Percentiles rank a stretch among this genome's conserved stretches.
Evolutionary conservation across 2,329 filamentous ascomycete genomes (phyloP).

Genomic region (Fusarium pininemorale): DNA sequence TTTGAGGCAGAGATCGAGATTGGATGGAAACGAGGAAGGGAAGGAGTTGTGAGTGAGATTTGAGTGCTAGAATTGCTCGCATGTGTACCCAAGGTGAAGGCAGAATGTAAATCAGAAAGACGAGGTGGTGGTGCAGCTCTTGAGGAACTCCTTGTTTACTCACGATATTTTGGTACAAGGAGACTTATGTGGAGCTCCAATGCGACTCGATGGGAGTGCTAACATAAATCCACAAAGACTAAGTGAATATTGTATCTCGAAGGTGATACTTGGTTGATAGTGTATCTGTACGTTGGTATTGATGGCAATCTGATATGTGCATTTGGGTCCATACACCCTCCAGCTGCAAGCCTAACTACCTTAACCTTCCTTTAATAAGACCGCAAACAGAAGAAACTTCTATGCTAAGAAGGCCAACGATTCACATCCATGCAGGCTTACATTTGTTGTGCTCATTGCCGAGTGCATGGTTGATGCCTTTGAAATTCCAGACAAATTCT

Average conservation of each 20-base stretch:
- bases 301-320: background rate
- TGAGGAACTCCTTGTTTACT: background rate
- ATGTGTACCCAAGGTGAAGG: background rate
- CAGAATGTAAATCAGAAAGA: background rate
- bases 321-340: accelerated
- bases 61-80: background rate
- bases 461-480: background rate
- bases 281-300: background rate
- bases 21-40: accelerated
- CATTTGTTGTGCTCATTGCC: background rate
- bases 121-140: background rate
- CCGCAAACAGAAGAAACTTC: accelerated
- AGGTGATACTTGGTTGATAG: background rate
- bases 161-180: accelerated
- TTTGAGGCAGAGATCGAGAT: background rate
- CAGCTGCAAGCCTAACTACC: accelerated
- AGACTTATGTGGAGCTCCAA: background rate
- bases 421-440: too few species aligned
- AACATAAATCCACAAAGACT: accelerated
- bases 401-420: accelerated
- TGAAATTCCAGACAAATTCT: background rate
- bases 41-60: accelerated
- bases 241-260: background rate
- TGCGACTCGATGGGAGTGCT: accelerated
- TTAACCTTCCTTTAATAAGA: accelerated